Percentiles rank a stretch among this genome's conserved stretches.
These are phyloP conservation scores for Ustilago sp. DNA, from an alignment of 1,284 basidiomycete genomes.

Conservation along the genomic window DNA sequence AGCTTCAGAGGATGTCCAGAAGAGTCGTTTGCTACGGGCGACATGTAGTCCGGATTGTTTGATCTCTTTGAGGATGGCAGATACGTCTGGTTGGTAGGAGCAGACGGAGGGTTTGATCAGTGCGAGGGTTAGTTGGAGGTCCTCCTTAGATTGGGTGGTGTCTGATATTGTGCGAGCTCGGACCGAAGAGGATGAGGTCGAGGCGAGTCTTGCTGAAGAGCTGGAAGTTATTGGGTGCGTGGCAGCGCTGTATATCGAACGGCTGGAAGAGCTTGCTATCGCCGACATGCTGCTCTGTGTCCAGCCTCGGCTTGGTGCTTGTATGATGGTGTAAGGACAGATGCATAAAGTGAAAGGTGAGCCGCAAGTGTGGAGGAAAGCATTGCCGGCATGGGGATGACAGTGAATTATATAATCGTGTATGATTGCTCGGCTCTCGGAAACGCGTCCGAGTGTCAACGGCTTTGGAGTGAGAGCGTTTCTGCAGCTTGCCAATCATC, in stretches of 20 bases:
- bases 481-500: constrained; percentile 25
- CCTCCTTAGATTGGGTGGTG: neutral
- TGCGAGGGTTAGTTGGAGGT: constrained; percentile 61
- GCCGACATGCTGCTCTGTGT: constrained; percentile 3
- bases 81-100: constrained; percentile 60
- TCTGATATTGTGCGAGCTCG: constrained; percentile 7
- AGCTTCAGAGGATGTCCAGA: constrained; percentile 63
- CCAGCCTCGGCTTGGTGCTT: neutral
- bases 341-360: neutral
- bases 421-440: constrained; percentile 23
- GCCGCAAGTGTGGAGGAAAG: constrained; percentile 14
- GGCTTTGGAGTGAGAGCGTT: neutral
- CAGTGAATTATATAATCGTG: constrained; percentile 16
- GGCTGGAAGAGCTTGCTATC: constrained; percentile 5
- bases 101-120: constrained; percentile 66
- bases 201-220: constrained; percentile 3
- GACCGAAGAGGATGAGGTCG: no score
- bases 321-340: neutral
- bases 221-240: neutral
- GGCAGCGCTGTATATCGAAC: neutral
- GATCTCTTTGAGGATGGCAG: constrained; percentile 54
- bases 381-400: constrained; percentile 1
- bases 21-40: constrained; percentile 51
- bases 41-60: constrained; percentile 45
- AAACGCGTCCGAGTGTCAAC: constrained; percentile 18